phyloP scores from a whole-genome alignment of 2,329 filamentous ascomycete genomes.

The Metarhizium rileyi region DNA sequence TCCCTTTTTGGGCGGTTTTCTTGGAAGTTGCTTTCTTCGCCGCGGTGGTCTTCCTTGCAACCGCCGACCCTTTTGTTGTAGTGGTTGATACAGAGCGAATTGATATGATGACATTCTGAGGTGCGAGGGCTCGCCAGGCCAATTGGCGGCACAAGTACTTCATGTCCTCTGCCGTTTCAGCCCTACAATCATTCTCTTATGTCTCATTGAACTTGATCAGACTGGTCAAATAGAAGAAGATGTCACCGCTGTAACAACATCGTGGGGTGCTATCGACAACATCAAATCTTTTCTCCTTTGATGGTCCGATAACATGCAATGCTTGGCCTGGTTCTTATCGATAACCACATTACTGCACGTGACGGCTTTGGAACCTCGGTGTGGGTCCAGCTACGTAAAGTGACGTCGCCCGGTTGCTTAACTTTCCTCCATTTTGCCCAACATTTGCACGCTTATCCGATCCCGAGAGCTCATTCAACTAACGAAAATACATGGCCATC shows the following conservation, averaged over 20 bases:
- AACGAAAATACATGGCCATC: neutral
- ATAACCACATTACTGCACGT: no score
- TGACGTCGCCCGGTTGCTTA: slow-evolving; percentile 4
- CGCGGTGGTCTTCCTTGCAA: neutral
- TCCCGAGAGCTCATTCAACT: neutral
- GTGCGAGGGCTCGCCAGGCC: slow-evolving; percentile 14
- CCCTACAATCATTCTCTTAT: neutral
- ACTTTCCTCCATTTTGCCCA: neutral
- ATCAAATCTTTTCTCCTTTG: neutral
- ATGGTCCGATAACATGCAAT: neutral
- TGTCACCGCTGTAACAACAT: no score
- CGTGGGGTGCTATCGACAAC: neutral
- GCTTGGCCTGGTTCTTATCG: neutral
- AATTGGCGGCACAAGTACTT: slow-evolving; percentile 18
- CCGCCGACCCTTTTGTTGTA: slow-evolving; percentile 4
- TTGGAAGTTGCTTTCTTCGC: neutral
- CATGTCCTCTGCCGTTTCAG: slow-evolving; percentile 16
- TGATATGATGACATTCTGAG: slow-evolving; percentile 7
- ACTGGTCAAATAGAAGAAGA: neutral
- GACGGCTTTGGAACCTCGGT: no score
- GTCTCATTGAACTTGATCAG: slow-evolving; percentile 3
- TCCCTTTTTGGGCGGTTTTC: neutral
- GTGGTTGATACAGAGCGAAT: slow-evolving; percentile 17
- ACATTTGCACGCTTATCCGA: neutral
- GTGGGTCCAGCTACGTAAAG: no score